Percentiles rank a stretch among this genome's conserved stretches.
phyloP scores from a whole-genome alignment of 2,329 filamentous ascomycete species.

The Colletotrichum liriopes region DNA sequence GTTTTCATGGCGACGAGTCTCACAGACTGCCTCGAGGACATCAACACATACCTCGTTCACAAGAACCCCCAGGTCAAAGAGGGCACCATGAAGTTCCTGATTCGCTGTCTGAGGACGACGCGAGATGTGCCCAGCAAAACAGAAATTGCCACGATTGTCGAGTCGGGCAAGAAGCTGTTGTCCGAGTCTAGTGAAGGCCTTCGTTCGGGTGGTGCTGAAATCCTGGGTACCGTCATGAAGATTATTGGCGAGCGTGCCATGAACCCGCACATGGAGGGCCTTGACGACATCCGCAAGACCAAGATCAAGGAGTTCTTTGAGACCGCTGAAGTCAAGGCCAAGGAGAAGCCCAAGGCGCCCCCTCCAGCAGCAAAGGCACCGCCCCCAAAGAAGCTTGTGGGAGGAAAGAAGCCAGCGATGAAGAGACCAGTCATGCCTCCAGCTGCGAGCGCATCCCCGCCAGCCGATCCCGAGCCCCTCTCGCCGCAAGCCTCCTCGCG shows the following conservation, averaged over 20 bases:
- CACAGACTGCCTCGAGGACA: constrained; percentile 92
- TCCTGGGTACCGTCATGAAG: constrained; percentile 96
- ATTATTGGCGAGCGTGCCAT: constrained; percentile 97
- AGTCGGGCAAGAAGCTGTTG: constrained; percentile 89
- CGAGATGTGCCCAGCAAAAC: constrained; percentile 86
- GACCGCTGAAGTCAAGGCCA: constrained; percentile 65
- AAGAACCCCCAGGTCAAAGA: constrained; percentile 99
- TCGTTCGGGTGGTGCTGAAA: constrained; percentile 90
- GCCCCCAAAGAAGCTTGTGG: constrained; percentile 65
- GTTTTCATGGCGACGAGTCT: constrained; percentile 78
- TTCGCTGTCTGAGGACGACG: constrained; percentile 87
- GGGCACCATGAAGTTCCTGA: constrained; percentile 93
- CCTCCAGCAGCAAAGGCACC: constrained; percentile 70
- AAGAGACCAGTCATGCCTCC: constrained; percentile 59
- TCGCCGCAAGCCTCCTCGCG: constrained; percentile 73
- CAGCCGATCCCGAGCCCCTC: constrained; percentile 66
- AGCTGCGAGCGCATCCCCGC: constrained; percentile 52
- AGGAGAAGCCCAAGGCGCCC: constrained; percentile 85
- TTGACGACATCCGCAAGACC: constrained; percentile 95
- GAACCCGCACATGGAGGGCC: constrained; percentile 90
- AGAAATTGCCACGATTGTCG: constrained; percentile 89
- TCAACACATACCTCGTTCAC: constrained; percentile 85
- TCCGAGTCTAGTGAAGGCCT: constrained; percentile 90
- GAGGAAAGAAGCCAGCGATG: constrained; percentile 59
- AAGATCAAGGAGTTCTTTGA: constrained; percentile 97